Conservation (phyloP, 139 green algal genomes). For the Edaphochlamys debaryana region DNA sequence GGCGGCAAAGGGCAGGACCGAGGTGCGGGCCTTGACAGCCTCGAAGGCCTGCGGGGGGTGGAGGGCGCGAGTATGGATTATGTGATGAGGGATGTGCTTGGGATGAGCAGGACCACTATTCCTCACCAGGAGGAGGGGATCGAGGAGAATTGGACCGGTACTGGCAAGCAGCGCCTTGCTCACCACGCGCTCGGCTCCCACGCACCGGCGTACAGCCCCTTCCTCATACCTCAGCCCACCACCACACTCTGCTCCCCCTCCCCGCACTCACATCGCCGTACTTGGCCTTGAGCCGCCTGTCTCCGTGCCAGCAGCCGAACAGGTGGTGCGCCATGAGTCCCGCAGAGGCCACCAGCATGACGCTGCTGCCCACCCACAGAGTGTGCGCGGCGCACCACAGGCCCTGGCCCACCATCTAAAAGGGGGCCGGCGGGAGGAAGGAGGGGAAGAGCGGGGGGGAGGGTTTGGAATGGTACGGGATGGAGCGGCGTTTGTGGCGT, state of each 20-base stretch:
- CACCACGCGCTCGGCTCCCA: too few species aligned
- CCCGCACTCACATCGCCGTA: slow-evolving; percentile 79
- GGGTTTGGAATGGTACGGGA: too few species aligned
- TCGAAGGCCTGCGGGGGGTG: slow-evolving; percentile 80
- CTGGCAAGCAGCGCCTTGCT: neutral
- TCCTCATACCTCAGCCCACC: too few species aligned
- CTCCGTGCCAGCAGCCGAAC: slow-evolving; percentile 96
- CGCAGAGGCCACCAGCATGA: slow-evolving; percentile 88
- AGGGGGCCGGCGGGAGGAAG: neutral
- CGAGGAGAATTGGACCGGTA: neutral
- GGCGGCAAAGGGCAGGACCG: slow-evolving; percentile 88
- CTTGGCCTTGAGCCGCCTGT: slow-evolving; percentile 85
- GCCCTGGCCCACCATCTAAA: slow-evolving; percentile 74
- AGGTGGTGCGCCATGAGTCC: slow-evolving; percentile 93
- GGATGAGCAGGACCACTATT: neutral
- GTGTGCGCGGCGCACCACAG: slow-evolving; percentile 93
- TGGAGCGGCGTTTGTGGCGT: too few species aligned
- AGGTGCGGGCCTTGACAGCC: slow-evolving; percentile 87
- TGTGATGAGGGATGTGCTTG: too few species aligned
- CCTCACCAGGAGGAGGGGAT: too few species aligned
- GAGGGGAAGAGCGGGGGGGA: neutral
- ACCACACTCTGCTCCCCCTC: too few species aligned
- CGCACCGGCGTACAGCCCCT: too few species aligned
- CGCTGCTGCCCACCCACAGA: slow-evolving; percentile 93
- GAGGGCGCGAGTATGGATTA: neutral